These are phyloP conservation scores for Phyllostachys edulis DNA, from an alignment of 176 grass and related monocot species.

Conservation along the genomic window DNA sequence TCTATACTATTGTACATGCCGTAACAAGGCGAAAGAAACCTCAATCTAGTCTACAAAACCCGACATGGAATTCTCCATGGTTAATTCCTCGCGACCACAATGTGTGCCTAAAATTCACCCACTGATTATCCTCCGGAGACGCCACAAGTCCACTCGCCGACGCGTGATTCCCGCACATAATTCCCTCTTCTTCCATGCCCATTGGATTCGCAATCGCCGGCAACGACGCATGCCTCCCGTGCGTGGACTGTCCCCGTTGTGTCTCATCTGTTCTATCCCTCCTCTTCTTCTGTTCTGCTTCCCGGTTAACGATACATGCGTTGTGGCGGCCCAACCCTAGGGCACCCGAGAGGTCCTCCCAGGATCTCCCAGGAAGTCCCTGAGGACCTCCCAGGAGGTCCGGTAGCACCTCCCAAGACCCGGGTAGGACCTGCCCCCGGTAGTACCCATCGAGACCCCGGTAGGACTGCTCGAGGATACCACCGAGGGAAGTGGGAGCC, in stretches of 20 bases:
- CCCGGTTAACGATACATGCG: background rate
- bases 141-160: conserved; percentile 5
- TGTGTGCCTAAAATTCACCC: background rate
- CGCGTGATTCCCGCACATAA: background rate
- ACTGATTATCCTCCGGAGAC: too few species aligned
- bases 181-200: background rate
- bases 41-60: background rate
- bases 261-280: background rate
- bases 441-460: too few species aligned
- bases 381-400: too few species aligned
- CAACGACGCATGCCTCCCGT: background rate
- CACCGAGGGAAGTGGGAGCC: too few species aligned
- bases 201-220: conserved; percentile 2
- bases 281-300: background rate
- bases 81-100: background rate
- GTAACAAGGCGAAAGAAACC: too few species aligned
- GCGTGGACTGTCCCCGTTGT: conserved; percentile 10
- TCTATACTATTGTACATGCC: too few species aligned
- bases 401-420: too few species aligned
- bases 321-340: too few species aligned
- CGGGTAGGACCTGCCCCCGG: too few species aligned
- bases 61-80: background rate
- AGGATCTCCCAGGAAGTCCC: too few species aligned
- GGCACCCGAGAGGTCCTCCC: too few species aligned
- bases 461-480: too few species aligned